Percentiles rank a stretch among this genome's conserved stretches.
These are phyloP conservation scores for Skeletonema menzelii DNA, from an alignment of 108 stramenopile genomes.

Conservation along the genomic window DNA sequence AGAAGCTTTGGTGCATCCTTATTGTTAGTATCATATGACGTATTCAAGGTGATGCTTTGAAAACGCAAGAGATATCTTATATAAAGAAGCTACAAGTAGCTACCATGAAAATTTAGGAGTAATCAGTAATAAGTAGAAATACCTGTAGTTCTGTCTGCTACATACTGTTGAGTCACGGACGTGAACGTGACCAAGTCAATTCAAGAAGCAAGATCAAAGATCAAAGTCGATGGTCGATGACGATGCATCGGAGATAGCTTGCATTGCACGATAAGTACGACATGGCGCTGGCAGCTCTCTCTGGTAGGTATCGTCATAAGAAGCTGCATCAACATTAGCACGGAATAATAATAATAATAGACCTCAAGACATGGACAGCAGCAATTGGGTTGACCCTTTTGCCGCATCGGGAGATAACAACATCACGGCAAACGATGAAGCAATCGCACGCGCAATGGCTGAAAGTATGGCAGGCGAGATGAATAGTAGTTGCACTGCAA, in stretches of 20 bases:
- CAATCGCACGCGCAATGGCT: slow-evolving; percentile 48
- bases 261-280: too few relatives aligned
- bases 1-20: slow-evolving; percentile 81
- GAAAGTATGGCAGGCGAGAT: slow-evolving; percentile 25
- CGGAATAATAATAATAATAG: too few relatives aligned
- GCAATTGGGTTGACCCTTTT: background rate
- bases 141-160: background rate
- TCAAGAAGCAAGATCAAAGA: too few relatives aligned
- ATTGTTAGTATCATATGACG: slow-evolving; percentile 80
- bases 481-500: background rate
- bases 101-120: too few relatives aligned
- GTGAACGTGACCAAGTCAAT: too few relatives aligned
- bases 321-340: too few relatives aligned
- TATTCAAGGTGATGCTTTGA: slow-evolving; percentile 48
- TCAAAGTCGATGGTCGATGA: too few relatives aligned
- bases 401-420: background rate
- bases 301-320: too few relatives aligned
- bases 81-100: too few relatives aligned
- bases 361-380: background rate
- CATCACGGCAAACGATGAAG: slow-evolving; percentile 44
- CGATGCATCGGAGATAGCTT: too few relatives aligned
- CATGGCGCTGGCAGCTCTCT: too few relatives aligned
- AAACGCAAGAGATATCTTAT: background rate
- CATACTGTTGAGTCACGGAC: background rate
- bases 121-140: background rate